Evolutionary conservation across 2,329 filamentous ascomycete genomes (phyloP).

Genomic region (Exophiala sp.): DNA sequence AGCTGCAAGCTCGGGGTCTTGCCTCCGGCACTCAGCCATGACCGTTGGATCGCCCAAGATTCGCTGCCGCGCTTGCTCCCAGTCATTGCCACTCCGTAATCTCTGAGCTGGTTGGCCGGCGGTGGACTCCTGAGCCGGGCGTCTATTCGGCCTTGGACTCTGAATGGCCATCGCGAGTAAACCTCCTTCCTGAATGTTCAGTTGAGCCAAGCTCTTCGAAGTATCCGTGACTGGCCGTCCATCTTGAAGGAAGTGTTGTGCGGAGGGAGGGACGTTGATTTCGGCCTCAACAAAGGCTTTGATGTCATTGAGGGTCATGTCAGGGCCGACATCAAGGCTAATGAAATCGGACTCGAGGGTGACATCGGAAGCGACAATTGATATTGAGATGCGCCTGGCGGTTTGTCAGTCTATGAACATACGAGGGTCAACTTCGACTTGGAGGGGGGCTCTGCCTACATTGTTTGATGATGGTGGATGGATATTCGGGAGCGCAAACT

Average conservation of each 20-base stretch:
- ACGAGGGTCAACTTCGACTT: not conserved
- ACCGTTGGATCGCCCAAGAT: slow-evolving; percentile 71
- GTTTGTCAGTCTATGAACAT: slow-evolving; percentile 4
- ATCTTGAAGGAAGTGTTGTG: slow-evolving; percentile 86
- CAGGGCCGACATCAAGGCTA: slow-evolving; percentile 71
- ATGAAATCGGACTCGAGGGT: slow-evolving; percentile 66
- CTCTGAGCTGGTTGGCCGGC: slow-evolving; percentile 23
- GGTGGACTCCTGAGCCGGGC: slow-evolving; percentile 10
- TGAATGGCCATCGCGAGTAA: slow-evolving; percentile 81
- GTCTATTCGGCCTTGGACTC: slow-evolving; percentile 24
- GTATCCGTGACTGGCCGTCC: slow-evolving; percentile 73
- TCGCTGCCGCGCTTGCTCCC: slow-evolving; percentile 76
- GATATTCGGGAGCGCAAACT: too few relatives aligned
- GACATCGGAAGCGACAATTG: slow-evolving; percentile 68
- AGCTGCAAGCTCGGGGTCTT: slow-evolving; percentile 69
- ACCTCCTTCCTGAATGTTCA: slow-evolving; percentile 78
- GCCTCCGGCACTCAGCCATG: slow-evolving; percentile 62
- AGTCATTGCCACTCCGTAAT: slow-evolving; percentile 48
- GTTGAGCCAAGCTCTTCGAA: slow-evolving; percentile 70
- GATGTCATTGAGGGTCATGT: slow-evolving; percentile 76
- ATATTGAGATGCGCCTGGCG: slow-evolving; percentile 77
- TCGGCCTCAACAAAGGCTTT: slow-evolving; percentile 86
- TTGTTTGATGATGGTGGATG: too few relatives aligned
- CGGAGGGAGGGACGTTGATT: slow-evolving; percentile 61
- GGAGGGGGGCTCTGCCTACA: not conserved